Evolutionary conservation across 1,139 yeast genomes (phyloP).

Genomic region (Nakaseomyces delphensis): DNA sequence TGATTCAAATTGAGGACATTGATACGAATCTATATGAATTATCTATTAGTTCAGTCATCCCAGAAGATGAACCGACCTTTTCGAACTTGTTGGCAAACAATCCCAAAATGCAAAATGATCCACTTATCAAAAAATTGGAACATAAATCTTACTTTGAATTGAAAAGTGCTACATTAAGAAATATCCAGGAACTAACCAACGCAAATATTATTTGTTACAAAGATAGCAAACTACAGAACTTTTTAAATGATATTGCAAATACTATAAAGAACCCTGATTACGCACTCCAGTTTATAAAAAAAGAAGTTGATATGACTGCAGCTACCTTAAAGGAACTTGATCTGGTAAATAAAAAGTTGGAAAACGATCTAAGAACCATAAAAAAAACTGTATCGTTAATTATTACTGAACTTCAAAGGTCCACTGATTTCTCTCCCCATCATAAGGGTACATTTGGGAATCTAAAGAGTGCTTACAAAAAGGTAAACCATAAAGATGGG

Average conservation of each 20-base stretch:
- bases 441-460: conserved; percentile 26
- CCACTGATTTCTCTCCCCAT: conserved; percentile 17
- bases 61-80: conserved; percentile 58
- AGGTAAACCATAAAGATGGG: conserved; percentile 18
- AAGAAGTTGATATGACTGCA: conserved; percentile 53
- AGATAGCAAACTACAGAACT: conserved; percentile 60
- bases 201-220: conserved; percentile 57
- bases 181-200: conserved; percentile 65
- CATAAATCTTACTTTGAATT: conserved; percentile 60
- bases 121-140: conserved; percentile 45
- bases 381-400: conserved; percentile 16
- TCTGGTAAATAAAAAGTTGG: conserved; percentile 14
- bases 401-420: conserved; percentile 16
- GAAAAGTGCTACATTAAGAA: conserved; percentile 67
- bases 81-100: conserved; percentile 39
- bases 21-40: conserved; percentile 66
- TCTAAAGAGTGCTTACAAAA: conserved; percentile 55
- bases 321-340: conserved; percentile 40
- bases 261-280: conserved; percentile 76
- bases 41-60: conserved; percentile 60
- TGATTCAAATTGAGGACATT: conserved; percentile 63
- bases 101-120: conserved; percentile 19
- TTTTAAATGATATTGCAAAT: conserved; percentile 73
- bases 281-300: conserved; percentile 52
- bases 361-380: conserved; percentile 9